Percentiles rank a stretch among this genome's conserved stretches.
phyloP scores from a whole-genome alignment of 208 protist genomes.

The Kentomonas sorsogonicus region DNA sequence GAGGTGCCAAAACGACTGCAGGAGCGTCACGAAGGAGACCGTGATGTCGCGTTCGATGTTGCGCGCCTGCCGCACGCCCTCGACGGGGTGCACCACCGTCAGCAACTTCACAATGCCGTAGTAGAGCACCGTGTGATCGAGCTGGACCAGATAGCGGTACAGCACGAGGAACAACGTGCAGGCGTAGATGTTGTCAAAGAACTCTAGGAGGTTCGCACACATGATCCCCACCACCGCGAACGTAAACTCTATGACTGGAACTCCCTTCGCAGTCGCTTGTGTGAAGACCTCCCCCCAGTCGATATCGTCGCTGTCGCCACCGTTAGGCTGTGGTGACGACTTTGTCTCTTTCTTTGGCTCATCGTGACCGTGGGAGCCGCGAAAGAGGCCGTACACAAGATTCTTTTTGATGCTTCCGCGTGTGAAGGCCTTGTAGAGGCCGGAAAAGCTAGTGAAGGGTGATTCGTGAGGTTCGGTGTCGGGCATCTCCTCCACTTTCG shows the following conservation, averaged over 20 bases:
- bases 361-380: too few species aligned
- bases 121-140: conserved; percentile 71
- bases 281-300: conserved; percentile 37
- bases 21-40: conserved; percentile 45
- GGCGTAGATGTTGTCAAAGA: conserved; percentile 61
- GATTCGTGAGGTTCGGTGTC: too few species aligned
- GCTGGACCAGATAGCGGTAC: conserved; percentile 51
- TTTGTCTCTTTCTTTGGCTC: too few species aligned
- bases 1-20: conserved; percentile 70
- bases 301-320: conserved; percentile 7
- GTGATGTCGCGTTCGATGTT: conserved; percentile 68
- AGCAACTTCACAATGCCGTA: conserved; percentile 61
- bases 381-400: too few species aligned
- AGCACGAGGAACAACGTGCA: conserved; percentile 53
- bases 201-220: conserved; percentile 32
- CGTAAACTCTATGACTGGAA: conserved; percentile 21
- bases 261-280: conserved; percentile 22
- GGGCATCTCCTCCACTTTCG: too few species aligned
- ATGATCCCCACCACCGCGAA: conserved; percentile 19
- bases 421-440: too few species aligned
- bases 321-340: too few species aligned
- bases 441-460: too few species aligned
- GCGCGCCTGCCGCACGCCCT: conserved; percentile 47
- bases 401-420: too few species aligned
- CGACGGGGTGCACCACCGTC: conserved; percentile 30